Percentiles rank a stretch among this genome's conserved stretches.
Evolutionary conservation across 2,329 filamentous ascomycete genomes (phyloP).

Genomic region (Microthyrium microscopicum): DNA sequence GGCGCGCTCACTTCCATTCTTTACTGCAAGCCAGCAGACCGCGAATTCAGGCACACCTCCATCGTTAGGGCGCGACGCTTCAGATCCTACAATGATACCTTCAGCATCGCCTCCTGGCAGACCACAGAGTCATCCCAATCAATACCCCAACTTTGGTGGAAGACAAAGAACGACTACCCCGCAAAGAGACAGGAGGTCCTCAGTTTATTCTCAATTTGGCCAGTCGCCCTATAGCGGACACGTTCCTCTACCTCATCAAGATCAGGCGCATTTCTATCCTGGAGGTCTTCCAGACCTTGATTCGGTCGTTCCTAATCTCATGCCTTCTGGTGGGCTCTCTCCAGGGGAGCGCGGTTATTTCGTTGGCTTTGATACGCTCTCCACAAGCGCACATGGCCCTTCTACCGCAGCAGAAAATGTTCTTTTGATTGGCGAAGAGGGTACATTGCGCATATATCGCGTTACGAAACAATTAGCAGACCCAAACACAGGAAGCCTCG

Average conservation of each 20-base stretch:
- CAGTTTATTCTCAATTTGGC: constrained; percentile 33
- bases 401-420: constrained; percentile 40
- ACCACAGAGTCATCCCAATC: constrained; percentile 30
- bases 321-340: constrained; percentile 27
- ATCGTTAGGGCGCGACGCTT: neutral
- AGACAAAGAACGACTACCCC: constrained; percentile 15
- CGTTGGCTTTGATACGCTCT: constrained; percentile 63
- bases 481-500: constrained; percentile 52
- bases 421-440: constrained; percentile 63
- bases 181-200: constrained; percentile 28
- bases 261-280: constrained; percentile 57
- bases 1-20: constrained; percentile 9
- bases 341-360: constrained; percentile 57
- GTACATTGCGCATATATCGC: constrained; percentile 58
- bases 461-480: constrained; percentile 53
- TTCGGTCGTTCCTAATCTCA: constrained; percentile 16
- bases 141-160: constrained; percentile 26
- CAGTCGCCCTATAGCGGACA: constrained; percentile 30
- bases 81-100: neutral
- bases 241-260: constrained; percentile 57
- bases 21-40: constrained; percentile 3
- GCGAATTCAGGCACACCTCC: constrained; percentile 6
- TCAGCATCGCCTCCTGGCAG: constrained; percentile 13
- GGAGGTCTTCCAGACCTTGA: constrained; percentile 53
- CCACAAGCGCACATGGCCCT: constrained; percentile 27